A percentile compares a stretch with the other conserved stretches of the same genome.
Conservation (phyloP, 805 yeast genomes). For the Nakazawaea peltata region DNA sequence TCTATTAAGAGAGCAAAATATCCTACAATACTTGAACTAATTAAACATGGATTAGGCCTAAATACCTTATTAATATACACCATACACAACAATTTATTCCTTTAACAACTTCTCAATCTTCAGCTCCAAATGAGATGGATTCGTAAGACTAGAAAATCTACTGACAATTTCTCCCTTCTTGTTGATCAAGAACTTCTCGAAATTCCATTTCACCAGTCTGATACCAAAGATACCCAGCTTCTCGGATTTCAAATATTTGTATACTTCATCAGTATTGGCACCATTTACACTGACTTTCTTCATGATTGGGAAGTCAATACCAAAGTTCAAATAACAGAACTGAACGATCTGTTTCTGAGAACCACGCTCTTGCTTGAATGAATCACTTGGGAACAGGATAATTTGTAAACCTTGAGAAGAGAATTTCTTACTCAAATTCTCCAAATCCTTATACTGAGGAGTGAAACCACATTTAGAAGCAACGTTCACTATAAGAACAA, state of each 20-base stretch:
- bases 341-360: conserved; percentile 48
- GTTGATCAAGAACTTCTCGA: conserved; percentile 63
- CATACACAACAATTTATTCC: conserved; percentile 18
- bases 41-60: too few species aligned
- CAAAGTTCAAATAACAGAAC: conserved; percentile 66
- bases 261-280: conserved; percentile 62
- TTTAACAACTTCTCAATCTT: conserved; percentile 53
- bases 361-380: conserved; percentile 62
- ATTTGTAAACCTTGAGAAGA: conserved; percentile 46
- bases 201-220: conserved; percentile 65
- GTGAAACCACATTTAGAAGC: conserved; percentile 31
- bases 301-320: conserved; percentile 82
- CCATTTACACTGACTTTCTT: conserved; percentile 80
- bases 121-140: conserved; percentile 38
- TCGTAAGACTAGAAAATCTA: conserved; percentile 35
- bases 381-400: conserved; percentile 78
- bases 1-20: too few species aligned
- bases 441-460: conserved; percentile 57
- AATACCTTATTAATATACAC: too few species aligned
- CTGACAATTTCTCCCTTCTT: conserved; percentile 47
- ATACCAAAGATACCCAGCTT: conserved; percentile 51
- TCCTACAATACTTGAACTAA: too few species aligned
- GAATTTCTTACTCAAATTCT: conserved; percentile 48
- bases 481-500: conserved; percentile 44
- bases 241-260: conserved; percentile 52